Percentiles rank a stretch among this genome's conserved stretches.
Conservation (phyloP, 2,329 filamentous ascomycete genomes). For the Aspergillus carbonarius region DNA sequence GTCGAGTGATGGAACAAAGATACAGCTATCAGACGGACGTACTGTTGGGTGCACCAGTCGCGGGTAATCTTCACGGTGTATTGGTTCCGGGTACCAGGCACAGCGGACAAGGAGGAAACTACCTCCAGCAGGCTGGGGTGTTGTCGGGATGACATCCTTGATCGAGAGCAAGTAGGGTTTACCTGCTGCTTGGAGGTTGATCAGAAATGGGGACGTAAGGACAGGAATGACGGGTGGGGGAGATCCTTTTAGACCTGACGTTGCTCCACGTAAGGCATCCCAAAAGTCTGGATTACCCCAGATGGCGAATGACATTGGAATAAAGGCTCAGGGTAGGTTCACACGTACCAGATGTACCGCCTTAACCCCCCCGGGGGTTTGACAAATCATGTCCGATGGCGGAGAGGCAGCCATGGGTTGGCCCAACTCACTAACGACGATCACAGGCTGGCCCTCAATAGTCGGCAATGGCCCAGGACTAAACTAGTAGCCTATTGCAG, state of each 20-base stretch:
- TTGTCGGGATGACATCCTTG: constrained; percentile 8
- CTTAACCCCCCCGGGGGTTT: not conserved
- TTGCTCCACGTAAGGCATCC: not conserved
- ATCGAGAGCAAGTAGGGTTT: not conserved
- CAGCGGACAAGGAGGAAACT: constrained; percentile 14
- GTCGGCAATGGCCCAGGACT: not conserved
- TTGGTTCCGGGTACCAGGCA: constrained; percentile 11
- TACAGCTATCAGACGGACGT: constrained; percentile 7
- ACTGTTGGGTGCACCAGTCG: constrained; percentile 26
- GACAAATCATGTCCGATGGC: not conserved
- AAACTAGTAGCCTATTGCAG: not conserved
- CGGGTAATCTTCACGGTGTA: constrained; percentile 17
- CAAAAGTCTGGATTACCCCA: not conserved
- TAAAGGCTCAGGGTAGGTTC: not conserved
- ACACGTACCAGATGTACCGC: not conserved
- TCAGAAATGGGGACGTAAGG: not conserved
- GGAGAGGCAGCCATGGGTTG: not conserved
- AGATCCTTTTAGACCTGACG: not conserved
- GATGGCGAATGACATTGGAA: not conserved
- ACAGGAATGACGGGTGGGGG: not conserved
- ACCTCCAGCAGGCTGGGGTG: constrained; percentile 14
- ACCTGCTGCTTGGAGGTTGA: not conserved
- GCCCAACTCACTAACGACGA: not conserved
- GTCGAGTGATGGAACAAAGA: not conserved
- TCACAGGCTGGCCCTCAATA: not conserved